phyloP scores from a whole-genome alignment of 371 early-diverging fungal genomes.

The Mortierella sp. region DNA sequence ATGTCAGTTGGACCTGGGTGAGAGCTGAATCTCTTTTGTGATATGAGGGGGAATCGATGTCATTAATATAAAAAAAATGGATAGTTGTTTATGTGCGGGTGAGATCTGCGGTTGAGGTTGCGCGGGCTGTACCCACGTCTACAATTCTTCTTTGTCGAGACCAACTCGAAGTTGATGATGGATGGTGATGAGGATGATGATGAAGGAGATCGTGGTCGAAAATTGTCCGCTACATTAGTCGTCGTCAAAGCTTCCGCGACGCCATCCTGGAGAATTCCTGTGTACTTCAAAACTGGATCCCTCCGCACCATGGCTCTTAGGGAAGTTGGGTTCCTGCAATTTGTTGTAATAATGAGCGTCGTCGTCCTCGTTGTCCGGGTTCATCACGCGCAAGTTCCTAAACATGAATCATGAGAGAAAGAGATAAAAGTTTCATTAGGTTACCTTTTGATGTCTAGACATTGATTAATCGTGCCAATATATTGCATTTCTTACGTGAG shows the following conservation, averaged over 20 bases:
- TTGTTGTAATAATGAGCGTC: background rate
- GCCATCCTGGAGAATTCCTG: conserved; percentile 42
- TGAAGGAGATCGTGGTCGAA: too few relatives aligned
- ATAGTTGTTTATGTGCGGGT: too few relatives aligned
- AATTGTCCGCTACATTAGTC: too few relatives aligned
- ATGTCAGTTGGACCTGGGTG: too few relatives aligned
- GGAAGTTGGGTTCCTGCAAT: background rate
- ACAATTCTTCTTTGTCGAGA: too few relatives aligned
- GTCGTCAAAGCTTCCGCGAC: conserved; percentile 52
- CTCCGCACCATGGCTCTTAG: conserved; percentile 8
- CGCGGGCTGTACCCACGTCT: too few relatives aligned
- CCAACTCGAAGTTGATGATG: background rate
- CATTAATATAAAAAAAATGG: too few relatives aligned
- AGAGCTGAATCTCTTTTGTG: too few relatives aligned
- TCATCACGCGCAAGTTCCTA: conserved; percentile 52
- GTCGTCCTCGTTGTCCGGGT: conserved; percentile 39
- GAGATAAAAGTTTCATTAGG: background rate
- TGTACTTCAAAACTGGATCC: background rate
- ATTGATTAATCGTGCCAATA: too few relatives aligned
- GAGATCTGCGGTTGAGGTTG: too few relatives aligned
- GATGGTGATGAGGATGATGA: background rate
- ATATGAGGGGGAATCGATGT: too few relatives aligned
- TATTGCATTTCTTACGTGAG: conserved; percentile 18
- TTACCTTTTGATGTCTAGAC: too few relatives aligned
- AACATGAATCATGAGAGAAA: background rate